Evolutionary conservation across 2,329 filamentous ascomycete genomes (phyloP).

Genomic region (Thielaviopsis populi): DNA sequence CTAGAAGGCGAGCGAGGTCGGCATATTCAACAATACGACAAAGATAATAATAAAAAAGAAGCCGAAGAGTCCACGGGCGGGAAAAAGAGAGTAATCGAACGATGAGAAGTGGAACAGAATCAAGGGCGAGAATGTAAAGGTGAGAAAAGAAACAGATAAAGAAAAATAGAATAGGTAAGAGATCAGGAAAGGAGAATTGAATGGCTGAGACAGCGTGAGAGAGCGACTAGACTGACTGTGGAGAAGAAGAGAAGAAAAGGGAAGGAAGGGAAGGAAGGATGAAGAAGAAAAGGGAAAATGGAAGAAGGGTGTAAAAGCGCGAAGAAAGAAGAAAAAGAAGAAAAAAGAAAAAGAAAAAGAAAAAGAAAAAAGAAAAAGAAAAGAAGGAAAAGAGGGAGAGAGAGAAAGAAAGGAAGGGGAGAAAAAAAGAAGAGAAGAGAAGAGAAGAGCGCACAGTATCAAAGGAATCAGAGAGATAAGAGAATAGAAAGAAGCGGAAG

Average conservation of each 20-base stretch:
- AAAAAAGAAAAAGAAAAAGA: conserved; percentile 17
- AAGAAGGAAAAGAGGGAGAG: conserved; percentile 16
- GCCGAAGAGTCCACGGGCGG: no score
- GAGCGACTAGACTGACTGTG: not conserved
- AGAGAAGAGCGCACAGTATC: not conserved
- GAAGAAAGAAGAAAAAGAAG: not conserved
- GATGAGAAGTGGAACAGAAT: not conserved
- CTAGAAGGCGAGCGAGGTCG: not conserved
- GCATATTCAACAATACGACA: conserved; percentile 1
- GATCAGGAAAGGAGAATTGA: conserved; percentile 12
- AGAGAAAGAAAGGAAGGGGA: conserved; percentile 16
- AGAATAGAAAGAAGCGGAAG: conserved; percentile 17
- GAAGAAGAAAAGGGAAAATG: conserved; percentile 11
- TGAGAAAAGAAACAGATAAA: not conserved
- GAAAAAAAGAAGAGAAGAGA: conserved; percentile 14
- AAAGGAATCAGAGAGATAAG: conserved; percentile 17
- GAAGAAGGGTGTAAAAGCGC: conserved; percentile 6
- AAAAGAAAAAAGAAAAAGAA: conserved; percentile 9
- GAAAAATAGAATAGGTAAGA: not conserved
- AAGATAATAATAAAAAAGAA: conserved; percentile 1
- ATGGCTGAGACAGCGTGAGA: conserved; percentile 11
- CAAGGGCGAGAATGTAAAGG: not conserved
- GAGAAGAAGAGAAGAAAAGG: conserved; percentile 18
- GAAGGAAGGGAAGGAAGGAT: conserved; percentile 17
- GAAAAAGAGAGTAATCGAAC: not conserved